Evolutionary conservation across 2,329 filamentous ascomycete species (phyloP).

Genomic region (Coniochaeta sp.): DNA sequence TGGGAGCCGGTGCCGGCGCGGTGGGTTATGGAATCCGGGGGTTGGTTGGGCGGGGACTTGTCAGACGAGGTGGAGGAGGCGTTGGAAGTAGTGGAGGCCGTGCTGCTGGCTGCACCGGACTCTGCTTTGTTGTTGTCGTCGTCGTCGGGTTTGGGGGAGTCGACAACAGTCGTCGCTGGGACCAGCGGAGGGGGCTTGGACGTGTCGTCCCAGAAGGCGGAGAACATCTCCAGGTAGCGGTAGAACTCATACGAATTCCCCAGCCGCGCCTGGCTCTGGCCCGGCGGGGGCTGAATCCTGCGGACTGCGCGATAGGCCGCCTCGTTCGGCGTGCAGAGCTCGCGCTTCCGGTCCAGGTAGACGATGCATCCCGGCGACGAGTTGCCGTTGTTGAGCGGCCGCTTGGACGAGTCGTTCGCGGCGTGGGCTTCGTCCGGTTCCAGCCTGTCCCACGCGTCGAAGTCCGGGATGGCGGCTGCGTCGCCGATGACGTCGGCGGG

Average conservation of each 20-base stretch:
- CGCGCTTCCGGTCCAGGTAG: conserved; percentile 51
- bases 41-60: conserved; percentile 6
- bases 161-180: background rate
- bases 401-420: conserved; percentile 40
- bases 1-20: conserved; percentile 44
- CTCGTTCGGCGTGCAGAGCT: conserved; percentile 49
- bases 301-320: conserved; percentile 55
- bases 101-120: conserved; percentile 1
- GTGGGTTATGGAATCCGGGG: conserved; percentile 20
- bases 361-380: conserved; percentile 49
- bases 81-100: background rate
- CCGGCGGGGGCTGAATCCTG: conserved; percentile 46
- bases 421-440: conserved; percentile 41
- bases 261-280: conserved; percentile 45
- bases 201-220: conserved; percentile 56
- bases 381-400: conserved; percentile 43
- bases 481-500: conserved; percentile 47
- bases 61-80: conserved; percentile 3
- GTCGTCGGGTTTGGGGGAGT: conserved; percentile 1
- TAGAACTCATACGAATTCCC: conserved; percentile 62
- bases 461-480: conserved; percentile 43
- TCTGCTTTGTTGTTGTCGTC: background rate
- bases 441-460: conserved; percentile 42
- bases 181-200: conserved; percentile 26
- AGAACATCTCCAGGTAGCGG: conserved; percentile 52